Percentiles rank a stretch among this genome's conserved stretches.
These are phyloP conservation scores for Hysterangium stoloniferum DNA, from an alignment of 768 basidiomycete species.

Conservation along the genomic window DNA sequence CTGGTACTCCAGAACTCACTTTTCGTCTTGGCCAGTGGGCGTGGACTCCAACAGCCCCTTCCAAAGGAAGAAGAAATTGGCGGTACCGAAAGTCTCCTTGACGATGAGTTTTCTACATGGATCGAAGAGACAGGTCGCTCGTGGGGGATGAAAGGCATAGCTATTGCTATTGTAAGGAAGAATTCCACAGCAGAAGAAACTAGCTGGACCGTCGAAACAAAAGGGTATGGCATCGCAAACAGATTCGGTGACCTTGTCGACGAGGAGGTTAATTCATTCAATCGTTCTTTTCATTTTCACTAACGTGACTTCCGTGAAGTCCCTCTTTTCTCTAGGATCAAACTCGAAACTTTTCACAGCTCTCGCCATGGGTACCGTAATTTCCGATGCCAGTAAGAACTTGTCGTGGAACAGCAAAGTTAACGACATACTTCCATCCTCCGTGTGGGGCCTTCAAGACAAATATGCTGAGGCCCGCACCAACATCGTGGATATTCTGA, in stretches of 20 bases:
- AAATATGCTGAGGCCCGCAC: constrained; percentile 30
- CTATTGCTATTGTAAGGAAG: constrained; percentile 1
- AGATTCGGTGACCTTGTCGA: background rate
- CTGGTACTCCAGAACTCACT: too few species aligned
- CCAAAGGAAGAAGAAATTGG: too few species aligned
- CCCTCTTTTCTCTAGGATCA: constrained; percentile 30
- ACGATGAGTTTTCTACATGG: background rate
- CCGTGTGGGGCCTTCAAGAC: constrained; percentile 36
- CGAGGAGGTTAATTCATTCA: background rate
- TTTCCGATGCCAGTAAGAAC: constrained; percentile 29
- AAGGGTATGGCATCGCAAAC: background rate
- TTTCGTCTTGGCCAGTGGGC: too few species aligned
- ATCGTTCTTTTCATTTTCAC: background rate
- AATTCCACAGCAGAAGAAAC: background rate
- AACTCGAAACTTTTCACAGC: constrained; percentile 34
- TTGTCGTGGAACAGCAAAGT: constrained; percentile 30
- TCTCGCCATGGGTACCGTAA: constrained; percentile 34
- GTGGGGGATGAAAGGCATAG: constrained; percentile 6
- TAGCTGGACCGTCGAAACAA: background rate
- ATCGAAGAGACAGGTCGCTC: background rate
- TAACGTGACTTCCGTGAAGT: constrained; percentile 20
- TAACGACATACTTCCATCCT: constrained; percentile 29
- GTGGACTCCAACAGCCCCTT: too few species aligned
- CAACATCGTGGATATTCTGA: constrained; percentile 30
- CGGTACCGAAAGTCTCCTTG: too few species aligned